phyloP scores from a whole-genome alignment of 2,329 filamentous ascomycete genomes.

The Trichoderma sp. region DNA sequence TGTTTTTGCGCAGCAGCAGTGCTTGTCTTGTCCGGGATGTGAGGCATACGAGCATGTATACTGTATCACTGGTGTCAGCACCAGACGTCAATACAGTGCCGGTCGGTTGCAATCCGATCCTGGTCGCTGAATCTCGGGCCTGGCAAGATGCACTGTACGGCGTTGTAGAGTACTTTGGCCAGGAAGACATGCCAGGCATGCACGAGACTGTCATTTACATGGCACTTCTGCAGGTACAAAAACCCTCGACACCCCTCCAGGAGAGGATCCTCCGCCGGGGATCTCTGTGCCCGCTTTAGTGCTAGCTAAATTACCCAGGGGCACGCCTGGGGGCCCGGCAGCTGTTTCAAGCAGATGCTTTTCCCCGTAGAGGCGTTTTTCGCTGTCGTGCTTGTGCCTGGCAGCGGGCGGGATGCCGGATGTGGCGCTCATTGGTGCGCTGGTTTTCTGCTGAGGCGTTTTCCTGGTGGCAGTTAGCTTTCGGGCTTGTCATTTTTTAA shows the following conservation, averaged over 20 bases:
- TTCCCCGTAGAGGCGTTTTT: background rate
- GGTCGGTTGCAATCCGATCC: background rate
- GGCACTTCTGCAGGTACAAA: conserved; percentile 10
- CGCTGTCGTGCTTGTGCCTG: background rate
- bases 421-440: conserved; percentile 7
- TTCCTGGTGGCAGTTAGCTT: background rate
- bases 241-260: background rate
- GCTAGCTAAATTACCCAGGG: conserved; percentile 17
- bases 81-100: background rate
- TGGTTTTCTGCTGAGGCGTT: background rate
- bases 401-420: conserved; percentile 10
- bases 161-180: background rate
- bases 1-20: background rate
- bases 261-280: background rate
- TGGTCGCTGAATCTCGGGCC: background rate
- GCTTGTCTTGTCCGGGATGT: background rate
- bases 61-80: background rate
- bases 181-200: background rate
- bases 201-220: background rate
- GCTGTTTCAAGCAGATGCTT: background rate
- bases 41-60: background rate
- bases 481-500: conserved; percentile 1
- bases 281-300: background rate
- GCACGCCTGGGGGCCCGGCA: background rate
- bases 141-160: background rate